Base-by-base conservation (phyloP, 192 early-diverging fungal genomes). In the Backusella sp. region DNA sequence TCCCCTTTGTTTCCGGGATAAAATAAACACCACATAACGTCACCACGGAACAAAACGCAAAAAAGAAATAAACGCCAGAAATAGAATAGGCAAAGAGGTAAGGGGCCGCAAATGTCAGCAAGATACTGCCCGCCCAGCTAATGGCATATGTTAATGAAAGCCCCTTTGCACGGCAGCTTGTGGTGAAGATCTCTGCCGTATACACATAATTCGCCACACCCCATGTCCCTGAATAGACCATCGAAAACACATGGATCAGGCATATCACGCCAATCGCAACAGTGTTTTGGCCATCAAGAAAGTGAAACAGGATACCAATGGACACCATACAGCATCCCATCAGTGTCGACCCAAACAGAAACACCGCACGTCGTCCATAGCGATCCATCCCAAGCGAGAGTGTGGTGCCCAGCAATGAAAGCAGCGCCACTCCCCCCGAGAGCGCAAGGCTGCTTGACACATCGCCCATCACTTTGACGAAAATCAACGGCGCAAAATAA, bases 1-100 rank as follows among this genome's bases (percentile, higher is more conserved):
- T 82, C 37, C 91, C 89, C 83, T 91, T 94, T 77, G 94, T 96
- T 84, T 96, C 94, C 17, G 92, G 92, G 68, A 92, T 88, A 76
- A 93, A 83, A 79, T 86, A 91, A 70, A 90, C 84, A 72, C 89
- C 88, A 41, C 75, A 46, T 4, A 49, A 37, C 23, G 82, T 81
- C 17, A 79, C 73, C 19, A 76, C 68, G 26, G 77, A 84, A 17
- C 81, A 81, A 19, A 68, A 77, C 34, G 67, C 74, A 39, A 76
- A 78, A 46, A 76, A 79, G 74, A 84, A 76, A 44, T 80, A 76
- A 28, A 78, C 76, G 49, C 70, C 80, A 21, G 74, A 83, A 15
- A 82, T 34, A 8, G 79, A 80, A 15, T 67, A 49, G 12, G 76
- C 69, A 49, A 83, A 66, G 74, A 84, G 76, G 12, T 84, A 42